Evolutionary conservation across 768 basidiomycete genomes (phyloP), one percentile per base, ranked within the genome.

Genomic region (Favolaschia claudopus): DNA sequence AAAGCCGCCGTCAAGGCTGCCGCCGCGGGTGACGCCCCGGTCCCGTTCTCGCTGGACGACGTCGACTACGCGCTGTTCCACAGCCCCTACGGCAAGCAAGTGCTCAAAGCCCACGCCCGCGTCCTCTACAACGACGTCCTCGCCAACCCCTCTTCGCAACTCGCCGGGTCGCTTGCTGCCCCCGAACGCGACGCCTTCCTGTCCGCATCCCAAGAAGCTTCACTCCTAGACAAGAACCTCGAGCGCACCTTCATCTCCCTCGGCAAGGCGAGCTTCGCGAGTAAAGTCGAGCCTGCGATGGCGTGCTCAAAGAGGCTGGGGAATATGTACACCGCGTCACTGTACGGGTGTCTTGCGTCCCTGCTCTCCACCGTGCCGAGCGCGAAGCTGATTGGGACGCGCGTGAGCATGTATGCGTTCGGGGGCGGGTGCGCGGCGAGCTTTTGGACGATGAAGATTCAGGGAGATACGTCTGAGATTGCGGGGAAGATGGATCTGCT

Each of bases 61-160:
- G 85, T 97, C 69, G 96, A 99, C 78, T 99, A 93, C 73, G 84
- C 91, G 64, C 87, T 96, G 67, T 96, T 99, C 88, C 97, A 99
- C 82, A 91, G 89, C 58, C 97, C 97, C 0, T 99, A 98, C 76
- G 96, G 97, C 79, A 99, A 99, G 80, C 92, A 97, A 73, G 96
- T 97, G 50, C 92, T 97, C 75, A 99, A 98, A 79, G 95, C 93
- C 39, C 90, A 96, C 73, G 96, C 93, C 33, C 92, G 97, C 55
- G 79, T 99, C 71, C 80, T 89, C 69, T 95, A 86, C 81, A 92
- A 95, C 75, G 97, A 99, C 79, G 99, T 96, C 83, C 79, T 95
- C 68, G 76, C 87, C 60, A 82, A 86, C 72, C 93, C 97, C 31
- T 76, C 81, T 9, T 79, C 82, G 32, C 78, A 93, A 34, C 82